Evolutionary conservation across 73 alveolate genomes (phyloP).

Genomic region (Paramecium sexaurelia): DNA sequence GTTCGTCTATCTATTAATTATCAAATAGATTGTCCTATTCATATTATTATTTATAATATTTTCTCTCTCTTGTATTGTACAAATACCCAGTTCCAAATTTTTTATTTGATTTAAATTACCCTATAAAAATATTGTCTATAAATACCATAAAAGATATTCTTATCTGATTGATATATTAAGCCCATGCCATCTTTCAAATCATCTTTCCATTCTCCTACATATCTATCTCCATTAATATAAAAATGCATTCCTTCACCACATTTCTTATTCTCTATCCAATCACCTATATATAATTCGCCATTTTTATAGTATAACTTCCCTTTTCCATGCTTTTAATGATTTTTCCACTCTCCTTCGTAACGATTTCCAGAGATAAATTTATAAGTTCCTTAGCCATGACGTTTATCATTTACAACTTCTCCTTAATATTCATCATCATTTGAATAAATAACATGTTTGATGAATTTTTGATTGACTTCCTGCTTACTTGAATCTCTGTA

Average conservation of each 20-base stretch:
- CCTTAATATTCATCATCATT: conserved; percentile 27
- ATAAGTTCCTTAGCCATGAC: conserved; percentile 21
- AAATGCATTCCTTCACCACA: conserved; percentile 67
- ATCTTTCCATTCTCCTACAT: conserved; percentile 67
- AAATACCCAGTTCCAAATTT: neutral
- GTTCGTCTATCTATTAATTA: neutral
- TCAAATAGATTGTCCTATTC: neutral
- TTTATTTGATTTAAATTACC: neutral
- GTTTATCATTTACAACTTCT: neutral
- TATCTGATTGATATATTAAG: neutral
- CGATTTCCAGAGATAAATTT: conserved; percentile 6
- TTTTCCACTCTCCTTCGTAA: neutral
- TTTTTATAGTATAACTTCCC: conserved; percentile 1
- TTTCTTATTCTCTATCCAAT: conserved; percentile 67
- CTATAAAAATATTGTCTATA: neutral
- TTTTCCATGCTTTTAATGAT: neutral
- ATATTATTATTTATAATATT: neutral
- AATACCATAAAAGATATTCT: conserved; percentile 2
- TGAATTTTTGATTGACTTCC: neutral
- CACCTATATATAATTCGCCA: conserved; percentile 70
- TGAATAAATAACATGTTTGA: neutral
- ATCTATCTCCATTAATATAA: conserved; percentile 57
- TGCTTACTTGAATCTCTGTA: neutral
- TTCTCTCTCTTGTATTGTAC: neutral
- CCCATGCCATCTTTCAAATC: conserved; percentile 67